Base-by-base conservation (phyloP, 2,329 filamentous ascomycete genomes). In the Rhexocercosporidium sp. region DNA sequence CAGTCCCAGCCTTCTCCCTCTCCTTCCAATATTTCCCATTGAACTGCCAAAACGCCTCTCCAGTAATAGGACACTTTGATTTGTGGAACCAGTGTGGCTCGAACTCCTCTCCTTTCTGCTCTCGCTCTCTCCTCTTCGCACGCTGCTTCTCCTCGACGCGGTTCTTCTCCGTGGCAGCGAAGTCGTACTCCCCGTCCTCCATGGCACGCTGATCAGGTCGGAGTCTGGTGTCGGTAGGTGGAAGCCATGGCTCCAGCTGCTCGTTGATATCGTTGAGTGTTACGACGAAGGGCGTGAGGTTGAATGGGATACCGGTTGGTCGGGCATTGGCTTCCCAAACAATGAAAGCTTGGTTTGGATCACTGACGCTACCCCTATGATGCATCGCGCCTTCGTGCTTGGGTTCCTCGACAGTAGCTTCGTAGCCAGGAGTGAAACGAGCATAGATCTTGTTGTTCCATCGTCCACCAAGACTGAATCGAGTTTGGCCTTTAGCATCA, bases 381-480 rank as follows among this genome's bases (percentile, higher is more conserved):
- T 82, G 81, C 65, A 67, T 53, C 46, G 62, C 83, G 72, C 59
- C 65, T 22, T 77, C 77, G 11, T 72, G 69, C 67, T 76, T 79
- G 62, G 87, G 79, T 79, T 87, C 88, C 61, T 88, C 89, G 4
- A 93, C 85, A 1, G 88, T 81, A 12, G 88, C 92, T 78, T 98
- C 94, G 77, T 91, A 97, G 4, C 95, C 96, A 0, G 95, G 94
- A 0, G 95, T 97, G 71, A 95, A 86, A 31, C 96, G 92, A 6
- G 95, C 96, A 77, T 97, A 99, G 66, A 99, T 90, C 80, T 95
- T 96, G 77, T 96, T 96, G 79, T 98, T 98, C 96, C 96, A 99
- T 41, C 94, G 90, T 1, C 96, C 96, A 47, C 95, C 96, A 68
- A 99, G 88, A 77, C 91, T 94, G 86, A 96, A 94, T 62, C 92